Evolutionary conservation across 1,284 basidiomycete genomes (phyloP).

Genomic region (Fomitopsis betulina): DNA sequence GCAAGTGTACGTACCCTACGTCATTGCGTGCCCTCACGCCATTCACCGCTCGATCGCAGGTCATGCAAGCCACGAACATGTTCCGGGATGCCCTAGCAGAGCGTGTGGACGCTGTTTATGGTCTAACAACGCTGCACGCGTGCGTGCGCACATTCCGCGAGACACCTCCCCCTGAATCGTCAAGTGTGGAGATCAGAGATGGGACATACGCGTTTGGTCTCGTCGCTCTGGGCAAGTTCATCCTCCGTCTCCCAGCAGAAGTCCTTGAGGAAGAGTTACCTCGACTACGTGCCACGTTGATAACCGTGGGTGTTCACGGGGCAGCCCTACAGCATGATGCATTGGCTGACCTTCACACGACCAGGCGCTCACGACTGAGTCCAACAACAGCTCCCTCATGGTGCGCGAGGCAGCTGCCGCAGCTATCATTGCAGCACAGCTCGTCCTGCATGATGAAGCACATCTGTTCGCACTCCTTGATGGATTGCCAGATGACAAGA

Average conservation of each 20-base stretch:
- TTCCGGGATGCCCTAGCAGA: slow-evolving; percentile 69
- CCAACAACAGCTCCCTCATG: slow-evolving; percentile 49
- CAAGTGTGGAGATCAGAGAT: slow-evolving; percentile 49
- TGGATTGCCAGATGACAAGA: slow-evolving; percentile 78
- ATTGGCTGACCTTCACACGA: slow-evolving; percentile 1
- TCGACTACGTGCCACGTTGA: slow-evolving; percentile 62
- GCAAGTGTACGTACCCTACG: slow-evolving; percentile 45
- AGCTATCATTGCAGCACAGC: slow-evolving; percentile 74
- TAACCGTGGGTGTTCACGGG: slow-evolving; percentile 45
- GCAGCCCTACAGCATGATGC: not conserved
- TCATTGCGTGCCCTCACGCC: not conserved
- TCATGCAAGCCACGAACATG: slow-evolving; percentile 74
- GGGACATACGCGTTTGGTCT: slow-evolving; percentile 76
- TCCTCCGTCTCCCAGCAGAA: slow-evolving; percentile 71
- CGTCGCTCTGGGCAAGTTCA: slow-evolving; percentile 76
- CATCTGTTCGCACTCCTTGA: slow-evolving; percentile 76
- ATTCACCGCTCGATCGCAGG: slow-evolving; percentile 35
- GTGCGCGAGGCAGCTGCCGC: slow-evolving; percentile 79
- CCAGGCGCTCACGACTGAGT: slow-evolving; percentile 67
- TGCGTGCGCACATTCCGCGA: slow-evolving; percentile 59
- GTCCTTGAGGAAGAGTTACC: slow-evolving; percentile 84
- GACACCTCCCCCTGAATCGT: slow-evolving; percentile 37
- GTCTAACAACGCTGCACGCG: slow-evolving; percentile 74
- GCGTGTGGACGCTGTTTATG: slow-evolving; percentile 76
- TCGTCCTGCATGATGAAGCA: slow-evolving; percentile 74